Percentiles rank a stretch among this genome's conserved stretches.
phyloP scores from a whole-genome alignment of 352 stramenopile genomes.

The Paralagenidium karlingii region DNA sequence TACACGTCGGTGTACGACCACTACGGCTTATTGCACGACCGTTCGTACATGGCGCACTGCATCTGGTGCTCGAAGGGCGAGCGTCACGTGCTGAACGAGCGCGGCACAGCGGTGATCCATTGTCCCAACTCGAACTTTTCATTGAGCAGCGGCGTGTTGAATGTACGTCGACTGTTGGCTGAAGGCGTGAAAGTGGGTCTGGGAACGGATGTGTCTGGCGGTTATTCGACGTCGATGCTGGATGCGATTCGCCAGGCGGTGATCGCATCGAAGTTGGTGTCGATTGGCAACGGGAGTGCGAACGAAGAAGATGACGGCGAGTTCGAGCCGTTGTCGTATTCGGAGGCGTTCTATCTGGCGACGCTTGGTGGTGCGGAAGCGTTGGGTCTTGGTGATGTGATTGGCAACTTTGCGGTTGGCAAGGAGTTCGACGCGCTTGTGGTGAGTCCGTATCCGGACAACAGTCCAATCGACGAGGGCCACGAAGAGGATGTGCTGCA shows the following conservation, averaged over 20 bases:
- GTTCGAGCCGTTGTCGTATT: slow-evolving; percentile 36
- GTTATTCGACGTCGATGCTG: slow-evolving; percentile 91
- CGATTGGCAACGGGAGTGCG: slow-evolving; percentile 46
- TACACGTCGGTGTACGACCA: slow-evolving; percentile 77
- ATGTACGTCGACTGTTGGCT: slow-evolving; percentile 56
- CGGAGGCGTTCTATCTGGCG: slow-evolving; percentile 85
- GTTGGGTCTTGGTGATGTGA: slow-evolving; percentile 54
- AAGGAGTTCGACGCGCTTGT: slow-evolving; percentile 89
- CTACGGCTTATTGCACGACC: slow-evolving; percentile 81
- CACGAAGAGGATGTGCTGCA: slow-evolving; percentile 30
- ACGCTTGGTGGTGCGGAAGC: slow-evolving; percentile 79
- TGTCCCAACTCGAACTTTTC: slow-evolving; percentile 94
- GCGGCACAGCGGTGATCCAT: slow-evolving; percentile 81
- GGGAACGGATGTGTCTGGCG: slow-evolving; percentile 90
- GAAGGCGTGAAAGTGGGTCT: slow-evolving; percentile 85
- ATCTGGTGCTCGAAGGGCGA: slow-evolving; percentile 78
- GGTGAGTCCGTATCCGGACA: slow-evolving; percentile 38
- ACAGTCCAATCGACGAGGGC: slow-evolving; percentile 55
- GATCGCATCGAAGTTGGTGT: slow-evolving; percentile 79
- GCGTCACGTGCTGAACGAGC: slow-evolving; percentile 43
- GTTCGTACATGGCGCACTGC: slow-evolving; percentile 92
- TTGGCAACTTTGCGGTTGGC: slow-evolving; percentile 83
- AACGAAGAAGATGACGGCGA: slow-evolving; percentile 14
- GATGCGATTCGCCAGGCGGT: slow-evolving; percentile 84
- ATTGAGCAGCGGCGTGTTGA: slow-evolving; percentile 78